Evolutionary conservation across 1,139 yeast species (phyloP).

Genomic region (Yamadazyma atmosphaerica): DNA sequence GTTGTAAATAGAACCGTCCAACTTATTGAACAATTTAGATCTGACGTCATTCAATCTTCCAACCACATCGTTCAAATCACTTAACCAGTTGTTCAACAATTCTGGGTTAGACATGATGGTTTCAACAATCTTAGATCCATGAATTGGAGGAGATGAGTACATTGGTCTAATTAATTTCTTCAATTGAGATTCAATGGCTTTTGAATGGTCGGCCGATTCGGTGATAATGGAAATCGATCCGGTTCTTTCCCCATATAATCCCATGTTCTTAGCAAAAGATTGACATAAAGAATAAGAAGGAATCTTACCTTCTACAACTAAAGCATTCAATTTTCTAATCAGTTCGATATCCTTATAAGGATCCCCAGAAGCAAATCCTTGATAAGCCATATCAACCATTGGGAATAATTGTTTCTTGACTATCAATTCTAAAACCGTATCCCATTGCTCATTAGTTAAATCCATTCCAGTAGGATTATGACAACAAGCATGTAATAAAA

Average conservation of each 20-base stretch:
- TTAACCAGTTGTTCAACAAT: slow-evolving; percentile 72
- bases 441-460: slow-evolving; percentile 87
- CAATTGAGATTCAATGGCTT: slow-evolving; percentile 71
- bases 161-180: slow-evolving; percentile 80
- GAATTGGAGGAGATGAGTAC: slow-evolving; percentile 92
- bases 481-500: slow-evolving; percentile 91
- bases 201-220: slow-evolving; percentile 42
- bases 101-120: slow-evolving; percentile 63
- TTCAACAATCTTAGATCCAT: slow-evolving; percentile 88
- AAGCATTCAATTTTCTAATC: slow-evolving; percentile 50
- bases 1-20: slow-evolving; percentile 55
- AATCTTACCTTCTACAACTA: slow-evolving; percentile 47
- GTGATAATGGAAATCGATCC: slow-evolving; percentile 79
- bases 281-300: slow-evolving; percentile 72
- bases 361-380: slow-evolving; percentile 90
- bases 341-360: slow-evolving; percentile 50
- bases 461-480: slow-evolving; percentile 99
- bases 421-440: slow-evolving; percentile 59
- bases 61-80: slow-evolving; percentile 76
- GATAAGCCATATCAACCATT: slow-evolving; percentile 93
- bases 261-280: slow-evolving; percentile 97
- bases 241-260: slow-evolving; percentile 92
- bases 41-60: slow-evolving; percentile 78
- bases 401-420: slow-evolving; percentile 68
- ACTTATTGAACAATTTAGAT: slow-evolving; percentile 56